These are phyloP conservation scores for Poa pratensis DNA, from an alignment of 176 grass and related monocot species.

Conservation along the genomic window DNA sequence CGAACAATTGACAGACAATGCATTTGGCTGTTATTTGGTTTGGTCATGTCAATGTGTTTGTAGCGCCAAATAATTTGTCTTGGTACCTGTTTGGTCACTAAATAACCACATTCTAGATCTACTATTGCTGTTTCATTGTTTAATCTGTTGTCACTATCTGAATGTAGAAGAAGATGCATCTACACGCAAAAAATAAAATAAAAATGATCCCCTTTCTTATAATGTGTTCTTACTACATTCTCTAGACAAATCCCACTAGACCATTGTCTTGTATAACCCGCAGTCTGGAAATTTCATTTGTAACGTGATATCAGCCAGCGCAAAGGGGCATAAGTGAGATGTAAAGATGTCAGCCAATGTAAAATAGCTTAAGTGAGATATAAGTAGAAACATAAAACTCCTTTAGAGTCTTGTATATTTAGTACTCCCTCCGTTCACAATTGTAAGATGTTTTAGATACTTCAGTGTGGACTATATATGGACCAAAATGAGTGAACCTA, in stretches of 20 bases:
- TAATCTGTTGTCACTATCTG: conserved; percentile 1
- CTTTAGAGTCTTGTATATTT: not conserved
- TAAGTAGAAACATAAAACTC: not conserved
- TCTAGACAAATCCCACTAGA: conserved; percentile 11
- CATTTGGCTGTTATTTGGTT: conserved; percentile 20
- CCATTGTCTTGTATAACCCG: not conserved
- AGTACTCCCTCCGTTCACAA: no score
- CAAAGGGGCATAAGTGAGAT: conserved; percentile 10
- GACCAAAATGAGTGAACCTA: no score
- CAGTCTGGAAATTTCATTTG: conserved; percentile 25
- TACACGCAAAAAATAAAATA: not conserved
- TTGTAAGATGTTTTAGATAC: no score
- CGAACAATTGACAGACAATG: not conserved
- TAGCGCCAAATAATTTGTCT: not conserved
- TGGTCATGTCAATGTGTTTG: conserved; percentile 19
- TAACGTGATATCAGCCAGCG: not conserved
- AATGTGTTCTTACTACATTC: not conserved
- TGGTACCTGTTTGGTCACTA: conserved; percentile 3
- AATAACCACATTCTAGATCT: not conserved
- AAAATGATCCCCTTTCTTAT: not conserved
- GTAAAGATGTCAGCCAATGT: not conserved
- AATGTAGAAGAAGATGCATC: conserved; percentile 29
- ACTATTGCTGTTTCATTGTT: conserved; percentile 15
- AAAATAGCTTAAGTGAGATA: conserved; percentile 2
- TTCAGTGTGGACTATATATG: no score